Base-by-base conservation (phyloP, 2,329 filamentous ascomycete species). In the Triangularia setosa region DNA sequence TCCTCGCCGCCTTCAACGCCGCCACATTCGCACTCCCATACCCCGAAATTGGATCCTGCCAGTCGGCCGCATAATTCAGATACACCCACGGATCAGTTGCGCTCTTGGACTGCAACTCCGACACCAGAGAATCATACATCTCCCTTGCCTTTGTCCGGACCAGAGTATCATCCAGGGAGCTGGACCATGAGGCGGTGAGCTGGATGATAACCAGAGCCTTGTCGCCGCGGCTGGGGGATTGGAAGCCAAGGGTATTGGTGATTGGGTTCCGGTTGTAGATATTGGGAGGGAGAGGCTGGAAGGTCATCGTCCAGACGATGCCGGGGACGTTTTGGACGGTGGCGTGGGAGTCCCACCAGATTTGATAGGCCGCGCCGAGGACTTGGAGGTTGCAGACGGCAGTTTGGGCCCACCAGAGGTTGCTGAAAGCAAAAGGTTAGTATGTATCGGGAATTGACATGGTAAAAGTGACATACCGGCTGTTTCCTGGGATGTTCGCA, bases 31-130 rank as follows among this genome's bases (percentile, higher is more conserved):
- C 58, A 2, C 16, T 18, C n/a, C 64, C 64, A 44, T 69, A 73
- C 24, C 68, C 67, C 2, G 21, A 8, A 12, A 69, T 65, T 6
- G 67, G 62, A 44, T 70, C 59, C 65, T 72, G 69, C 21, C 61
- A 52, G 9, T 7, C 16, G 21, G 57, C 67, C 12, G 71, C 67
- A 40, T 72, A 72, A 62, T 72, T 72, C 67, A 69, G 30, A 57
- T 71, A 72, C 35, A 63, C 64, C 59, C 66, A 72, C 14, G 64
- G 56, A 18, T 55, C 52, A 8, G n/a, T n/a, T 9, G 25, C 23
- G 24, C 18, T 25, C 14, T 28, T 48, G 40, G 24, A 1, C 25
- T 27, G 21, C 23, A 28, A 8, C 23, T 16, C 14, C 6, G 52
- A 1, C 21, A 11, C 8, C 2, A 24, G 16, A 16, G 52, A 18